Conservation (phyloP, 208 protist species). For the Leptomonas pyrrhocoris region DNA sequence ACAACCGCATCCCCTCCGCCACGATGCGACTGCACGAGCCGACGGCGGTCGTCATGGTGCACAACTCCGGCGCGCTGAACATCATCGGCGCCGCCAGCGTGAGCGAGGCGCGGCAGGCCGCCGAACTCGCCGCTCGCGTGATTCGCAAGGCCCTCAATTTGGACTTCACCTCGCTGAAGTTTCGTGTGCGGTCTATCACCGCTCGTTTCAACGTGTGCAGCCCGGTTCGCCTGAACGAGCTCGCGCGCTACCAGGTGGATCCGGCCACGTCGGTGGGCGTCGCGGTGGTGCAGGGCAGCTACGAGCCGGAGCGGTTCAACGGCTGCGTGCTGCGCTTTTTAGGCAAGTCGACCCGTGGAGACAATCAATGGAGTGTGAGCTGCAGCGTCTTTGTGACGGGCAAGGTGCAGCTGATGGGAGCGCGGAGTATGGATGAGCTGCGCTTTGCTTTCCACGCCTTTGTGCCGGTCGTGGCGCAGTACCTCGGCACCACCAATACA, state of each 20-base stretch:
- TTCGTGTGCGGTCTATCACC: constrained; percentile 83
- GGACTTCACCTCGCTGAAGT: constrained; percentile 64
- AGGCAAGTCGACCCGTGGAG: constrained; percentile 41
- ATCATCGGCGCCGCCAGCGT: constrained; percentile 82
- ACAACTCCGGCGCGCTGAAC: constrained; percentile 74
- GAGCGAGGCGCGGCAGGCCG: constrained; percentile 78
- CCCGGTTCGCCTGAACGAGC: constrained; percentile 74
- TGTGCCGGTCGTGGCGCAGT: constrained; percentile 78
- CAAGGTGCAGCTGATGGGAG: constrained; percentile 82
- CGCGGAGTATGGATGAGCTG: constrained; percentile 81
- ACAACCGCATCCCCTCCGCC: constrained; percentile 57
- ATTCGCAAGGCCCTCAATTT: constrained; percentile 83
- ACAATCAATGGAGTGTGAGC: constrained; percentile 77
- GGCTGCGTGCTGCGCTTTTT: constrained; percentile 75
- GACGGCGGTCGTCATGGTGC: constrained; percentile 72
- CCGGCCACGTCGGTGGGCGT: constrained; percentile 39
- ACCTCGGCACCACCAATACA: constrained; percentile 30
- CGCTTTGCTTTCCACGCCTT: constrained; percentile 83
- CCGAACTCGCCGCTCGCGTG: constrained; percentile 85
- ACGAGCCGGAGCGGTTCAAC: constrained; percentile 87
- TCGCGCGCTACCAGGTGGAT: constrained; percentile 55
- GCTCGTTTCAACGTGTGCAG: constrained; percentile 86
- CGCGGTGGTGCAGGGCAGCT: constrained; percentile 62
- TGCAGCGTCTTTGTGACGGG: constrained; percentile 86
- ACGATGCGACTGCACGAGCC: constrained; percentile 87